A percentile compares a stretch with the other conserved stretches of the same genome.
These are phyloP conservation scores for Penicillium italicum DNA, from an alignment of 2,329 filamentous ascomycete genomes.

Conservation along the genomic window DNA sequence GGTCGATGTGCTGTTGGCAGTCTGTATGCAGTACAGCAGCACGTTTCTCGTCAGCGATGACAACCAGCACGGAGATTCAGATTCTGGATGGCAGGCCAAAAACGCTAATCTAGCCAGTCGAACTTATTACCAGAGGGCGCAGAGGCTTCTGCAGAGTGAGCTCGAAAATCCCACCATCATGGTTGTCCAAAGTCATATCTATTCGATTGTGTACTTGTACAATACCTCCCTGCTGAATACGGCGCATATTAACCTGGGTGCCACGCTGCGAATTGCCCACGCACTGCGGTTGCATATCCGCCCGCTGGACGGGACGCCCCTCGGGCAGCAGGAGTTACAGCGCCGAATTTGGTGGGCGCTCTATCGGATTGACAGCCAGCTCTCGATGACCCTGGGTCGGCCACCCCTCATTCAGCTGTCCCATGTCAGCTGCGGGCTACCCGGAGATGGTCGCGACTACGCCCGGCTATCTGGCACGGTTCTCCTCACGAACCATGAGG, in stretches of 20 bases:
- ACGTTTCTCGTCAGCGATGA: background rate
- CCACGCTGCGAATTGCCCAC: background rate
- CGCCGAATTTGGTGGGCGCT: conserved; percentile 54
- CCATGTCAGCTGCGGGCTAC: background rate
- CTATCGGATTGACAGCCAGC: conserved; percentile 48
- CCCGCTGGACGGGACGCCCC: conserved; percentile 20
- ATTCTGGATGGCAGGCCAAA: background rate
- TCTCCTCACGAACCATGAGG: background rate
- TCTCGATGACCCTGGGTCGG: conserved; percentile 38
- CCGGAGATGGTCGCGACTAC: background rate
- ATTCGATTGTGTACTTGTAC: conserved; percentile 16
- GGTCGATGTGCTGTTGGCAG: background rate
- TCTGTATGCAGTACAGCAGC: background rate
- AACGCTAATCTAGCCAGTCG: conserved; percentile 38
- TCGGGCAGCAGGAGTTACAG: conserved; percentile 42
- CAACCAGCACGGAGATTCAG: background rate
- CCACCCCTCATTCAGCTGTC: background rate
- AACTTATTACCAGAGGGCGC: conserved; percentile 49
- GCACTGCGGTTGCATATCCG: background rate
- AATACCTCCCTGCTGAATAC: background rate
- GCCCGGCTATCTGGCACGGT: background rate
- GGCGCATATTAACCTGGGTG: background rate
- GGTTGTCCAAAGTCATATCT: conserved; percentile 50
- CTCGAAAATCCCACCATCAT: conserved; percentile 48
- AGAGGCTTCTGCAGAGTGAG: conserved; percentile 44